Evolutionary conservation across 2,329 filamentous ascomycete species (phyloP).

Genomic region (Alternaria brassicae): DNA sequence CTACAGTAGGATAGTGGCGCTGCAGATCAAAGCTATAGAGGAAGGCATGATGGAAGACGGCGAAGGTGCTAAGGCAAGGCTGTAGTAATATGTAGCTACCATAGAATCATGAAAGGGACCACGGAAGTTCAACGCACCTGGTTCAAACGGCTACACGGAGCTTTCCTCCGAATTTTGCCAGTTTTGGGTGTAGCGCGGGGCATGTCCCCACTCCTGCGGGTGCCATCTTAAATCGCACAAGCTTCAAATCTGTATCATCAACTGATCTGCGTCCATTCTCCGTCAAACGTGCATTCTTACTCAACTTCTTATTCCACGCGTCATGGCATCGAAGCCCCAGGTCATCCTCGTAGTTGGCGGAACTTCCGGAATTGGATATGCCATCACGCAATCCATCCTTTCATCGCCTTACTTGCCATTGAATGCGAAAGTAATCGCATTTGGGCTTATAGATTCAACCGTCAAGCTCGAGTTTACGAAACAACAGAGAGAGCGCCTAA

Average conservation of each 20-base stretch:
- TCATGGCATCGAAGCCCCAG: conserved; percentile 18
- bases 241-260: conserved; percentile 8
- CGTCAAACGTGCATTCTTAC: not conserved
- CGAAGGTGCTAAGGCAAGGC: not conserved
- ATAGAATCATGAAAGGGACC: not conserved
- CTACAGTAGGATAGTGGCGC: conserved; percentile 54
- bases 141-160: not conserved
- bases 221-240: conserved; percentile 13
- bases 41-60: conserved; percentile 27
- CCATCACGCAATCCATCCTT: conserved; percentile 24
- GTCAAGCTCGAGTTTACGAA: conserved; percentile 17
- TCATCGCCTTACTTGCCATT: conserved; percentile 9
- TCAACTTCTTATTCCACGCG: not conserved
- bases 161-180: conserved; percentile 6
- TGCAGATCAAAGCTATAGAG: conserved; percentile 56
- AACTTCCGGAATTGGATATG: conserved; percentile 32
- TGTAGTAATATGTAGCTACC: not conserved
- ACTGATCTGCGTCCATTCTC: not conserved
- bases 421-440: conserved; percentile 15
- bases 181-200: conserved; percentile 16
- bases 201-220: conserved; percentile 2
- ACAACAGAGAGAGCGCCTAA: conserved; percentile 12
- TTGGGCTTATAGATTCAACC: conserved; percentile 14
- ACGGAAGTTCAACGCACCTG: not conserved
- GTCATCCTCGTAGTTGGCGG: conserved; percentile 36